Evolutionary conservation across 371 early-diverging fungal genomes (phyloP), one percentile per base, ranked within the genome.

Genomic region (Batrachochytrium dendrobatidis): DNA sequence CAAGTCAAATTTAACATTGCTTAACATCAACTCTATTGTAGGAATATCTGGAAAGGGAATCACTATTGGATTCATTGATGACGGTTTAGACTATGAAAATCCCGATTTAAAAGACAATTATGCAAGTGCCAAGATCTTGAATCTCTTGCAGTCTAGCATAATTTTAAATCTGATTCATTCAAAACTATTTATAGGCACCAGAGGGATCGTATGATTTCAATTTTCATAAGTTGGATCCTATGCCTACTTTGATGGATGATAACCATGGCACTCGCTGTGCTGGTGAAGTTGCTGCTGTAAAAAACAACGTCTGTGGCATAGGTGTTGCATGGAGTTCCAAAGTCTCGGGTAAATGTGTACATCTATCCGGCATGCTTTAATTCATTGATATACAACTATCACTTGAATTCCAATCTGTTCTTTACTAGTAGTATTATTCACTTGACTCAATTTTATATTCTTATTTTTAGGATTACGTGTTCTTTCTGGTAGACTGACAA

Each of bases 201-300:
- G 86, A 78, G 43, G 95, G 94, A 0, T 94, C 95, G 0, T 92
- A 91, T 63, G 96, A 96, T 67, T 95, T 89, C 63, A 97, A 97
- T 62, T 34, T 22, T 20, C 83, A 87, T 66, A 79, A 68, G 17
- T 65, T 73, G 34, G 61, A 86, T 24, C 97, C 97, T 0, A 85
- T 66, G 55, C 98, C 97, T 31, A 74, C 71, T 18, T 62, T 88
- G 0, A 56, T 55, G 33, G 88, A 92, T 56, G 98, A 98, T 68
- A 79, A 80, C 34, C 98, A 98, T 70, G 98, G 97, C 39, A 97
- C 98, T 0, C 75, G 98, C 30, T 96, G 97, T 72, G 98, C 98
- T 7, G 98, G 97, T 8, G 92, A 95, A 74, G 90, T 98, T 34
- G 98, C 95, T 0, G 95, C 95, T 15, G 80, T 76, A 10, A 35